Evolutionary conservation across 2,329 filamentous ascomycete species (phyloP).

Genomic region (Hortaea werneckii): DNA sequence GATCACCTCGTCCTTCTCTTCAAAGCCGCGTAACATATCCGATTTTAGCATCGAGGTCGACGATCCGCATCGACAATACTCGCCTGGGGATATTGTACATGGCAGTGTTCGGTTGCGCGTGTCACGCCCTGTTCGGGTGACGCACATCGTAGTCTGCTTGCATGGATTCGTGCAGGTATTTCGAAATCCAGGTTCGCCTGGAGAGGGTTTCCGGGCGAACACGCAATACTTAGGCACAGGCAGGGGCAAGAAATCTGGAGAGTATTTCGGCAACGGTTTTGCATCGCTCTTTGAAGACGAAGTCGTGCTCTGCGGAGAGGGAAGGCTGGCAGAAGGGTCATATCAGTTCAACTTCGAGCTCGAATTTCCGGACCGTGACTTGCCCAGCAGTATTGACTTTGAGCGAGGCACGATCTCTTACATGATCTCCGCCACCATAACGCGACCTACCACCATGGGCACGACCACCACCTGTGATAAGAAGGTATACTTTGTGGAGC

Average conservation of each 20-base stretch:
- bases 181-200: slow-evolving; percentile 55
- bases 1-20: slow-evolving; percentile 46
- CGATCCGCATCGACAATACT: slow-evolving; percentile 68
- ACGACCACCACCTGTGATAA: slow-evolving; percentile 71
- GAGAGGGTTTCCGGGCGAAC: slow-evolving; percentile 41
- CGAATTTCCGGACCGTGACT: slow-evolving; percentile 55
- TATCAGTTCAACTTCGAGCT: slow-evolving; percentile 74
- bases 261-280: slow-evolving; percentile 65
- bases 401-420: slow-evolving; percentile 90
- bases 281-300: slow-evolving; percentile 78
- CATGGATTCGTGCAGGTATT: slow-evolving; percentile 73
- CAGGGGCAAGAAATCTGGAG: slow-evolving; percentile 40
- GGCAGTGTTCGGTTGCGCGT: slow-evolving; percentile 64
- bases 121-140: slow-evolving; percentile 64
- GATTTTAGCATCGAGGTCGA: slow-evolving; percentile 71
- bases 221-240: slow-evolving; percentile 44
- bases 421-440: slow-evolving; percentile 79
- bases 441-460: slow-evolving; percentile 75
- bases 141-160: slow-evolving; percentile 67
- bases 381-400: slow-evolving; percentile 94
- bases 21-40: slow-evolving; percentile 54
- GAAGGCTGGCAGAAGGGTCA: slow-evolving; percentile 59
- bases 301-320: slow-evolving; percentile 67
- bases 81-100: slow-evolving; percentile 62
- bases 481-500: slow-evolving; percentile 69